These are phyloP conservation scores for Fusarium gaditjirri DNA, from an alignment of 2,329 filamentous ascomycete species.

Conservation along the genomic window DNA sequence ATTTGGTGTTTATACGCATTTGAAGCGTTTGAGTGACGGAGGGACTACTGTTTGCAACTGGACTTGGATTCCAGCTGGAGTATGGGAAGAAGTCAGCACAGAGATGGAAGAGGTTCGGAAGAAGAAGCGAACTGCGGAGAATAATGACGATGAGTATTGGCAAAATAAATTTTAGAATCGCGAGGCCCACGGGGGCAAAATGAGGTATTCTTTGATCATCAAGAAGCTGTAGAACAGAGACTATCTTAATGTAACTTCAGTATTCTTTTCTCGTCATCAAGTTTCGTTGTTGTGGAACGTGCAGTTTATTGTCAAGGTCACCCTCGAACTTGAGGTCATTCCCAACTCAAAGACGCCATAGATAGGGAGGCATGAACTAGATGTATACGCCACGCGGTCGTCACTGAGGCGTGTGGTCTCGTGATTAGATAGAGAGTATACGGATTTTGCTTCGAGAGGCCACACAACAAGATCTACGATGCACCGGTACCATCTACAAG, in stretches of 20 bases:
- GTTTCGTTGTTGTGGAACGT: not conserved
- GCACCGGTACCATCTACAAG: not conserved
- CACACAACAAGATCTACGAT: no score
- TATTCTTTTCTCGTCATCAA: not conserved
- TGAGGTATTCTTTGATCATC: not conserved
- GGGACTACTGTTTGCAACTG: not conserved
- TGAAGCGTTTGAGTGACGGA: not conserved
- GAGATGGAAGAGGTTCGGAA: not conserved
- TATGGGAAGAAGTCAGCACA: not conserved
- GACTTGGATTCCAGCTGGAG: not conserved
- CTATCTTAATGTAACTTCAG: not conserved
- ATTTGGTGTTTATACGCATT: not conserved
- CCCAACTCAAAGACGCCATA: no score
- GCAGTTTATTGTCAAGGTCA: not conserved
- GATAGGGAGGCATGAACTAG: not conserved
- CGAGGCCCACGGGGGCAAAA: no score
- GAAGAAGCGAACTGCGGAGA: no score
- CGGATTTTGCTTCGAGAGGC: not conserved
- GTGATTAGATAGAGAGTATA: not conserved
- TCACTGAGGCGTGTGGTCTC: not conserved
- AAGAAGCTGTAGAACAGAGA: not conserved
- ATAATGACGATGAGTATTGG: not conserved
- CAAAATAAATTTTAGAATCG: not conserved
- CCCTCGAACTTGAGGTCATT: not conserved
- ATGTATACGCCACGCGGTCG: rapidly evolving